A percentile compares a stretch with the other conserved stretches of the same genome.
phyloP scores from a whole-genome alignment of 1,284 basidiomycete species.

The Papiliotrema nemorosa region DNA sequence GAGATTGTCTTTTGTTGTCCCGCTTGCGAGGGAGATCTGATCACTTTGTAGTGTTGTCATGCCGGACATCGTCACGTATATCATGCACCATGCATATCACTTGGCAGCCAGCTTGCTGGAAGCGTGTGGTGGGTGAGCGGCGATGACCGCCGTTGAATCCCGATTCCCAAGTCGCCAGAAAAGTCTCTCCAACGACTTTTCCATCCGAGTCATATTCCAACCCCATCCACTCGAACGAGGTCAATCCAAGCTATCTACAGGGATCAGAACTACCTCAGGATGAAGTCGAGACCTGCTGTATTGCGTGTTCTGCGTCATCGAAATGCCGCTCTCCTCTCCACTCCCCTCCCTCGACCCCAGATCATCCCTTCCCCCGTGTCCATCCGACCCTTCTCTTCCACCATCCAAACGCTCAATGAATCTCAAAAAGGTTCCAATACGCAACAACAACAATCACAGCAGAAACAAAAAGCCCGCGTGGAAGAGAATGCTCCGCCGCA shows the following conservation, averaged over 20 bases:
- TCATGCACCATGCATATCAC: too few species aligned
- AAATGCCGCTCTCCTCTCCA: constrained; percentile 2
- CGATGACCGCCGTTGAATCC: too few species aligned
- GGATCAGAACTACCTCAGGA: constrained; percentile 7
- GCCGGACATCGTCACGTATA: too few species aligned
- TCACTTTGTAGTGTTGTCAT: constrained; percentile 34
- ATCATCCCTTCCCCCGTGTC: background rate
- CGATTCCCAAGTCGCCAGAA: too few species aligned
- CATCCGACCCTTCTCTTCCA: constrained; percentile 18
- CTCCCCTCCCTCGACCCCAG: constrained; percentile 5
- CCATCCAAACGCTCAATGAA: constrained; percentile 17
- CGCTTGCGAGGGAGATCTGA: constrained; percentile 46
- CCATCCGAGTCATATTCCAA: too few species aligned
- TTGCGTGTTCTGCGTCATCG: constrained; percentile 16
- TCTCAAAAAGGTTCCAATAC: constrained; percentile 3
- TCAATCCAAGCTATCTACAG: background rate
- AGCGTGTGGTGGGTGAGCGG: too few species aligned
- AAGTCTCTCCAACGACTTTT: too few species aligned
- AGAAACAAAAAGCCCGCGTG: background rate
- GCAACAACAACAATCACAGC: constrained; percentile 5
- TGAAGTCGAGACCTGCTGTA: constrained; percentile 25
- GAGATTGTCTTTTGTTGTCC: constrained; percentile 50
- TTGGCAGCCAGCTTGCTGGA: too few species aligned
- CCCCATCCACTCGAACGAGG: too few species aligned
- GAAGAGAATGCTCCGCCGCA: constrained; percentile 56